A percentile compares a stretch with the other conserved stretches of the same genome.
Conservation (phyloP, 371 early-diverging fungal species). For the Conidiobolus incongruus region DNA sequence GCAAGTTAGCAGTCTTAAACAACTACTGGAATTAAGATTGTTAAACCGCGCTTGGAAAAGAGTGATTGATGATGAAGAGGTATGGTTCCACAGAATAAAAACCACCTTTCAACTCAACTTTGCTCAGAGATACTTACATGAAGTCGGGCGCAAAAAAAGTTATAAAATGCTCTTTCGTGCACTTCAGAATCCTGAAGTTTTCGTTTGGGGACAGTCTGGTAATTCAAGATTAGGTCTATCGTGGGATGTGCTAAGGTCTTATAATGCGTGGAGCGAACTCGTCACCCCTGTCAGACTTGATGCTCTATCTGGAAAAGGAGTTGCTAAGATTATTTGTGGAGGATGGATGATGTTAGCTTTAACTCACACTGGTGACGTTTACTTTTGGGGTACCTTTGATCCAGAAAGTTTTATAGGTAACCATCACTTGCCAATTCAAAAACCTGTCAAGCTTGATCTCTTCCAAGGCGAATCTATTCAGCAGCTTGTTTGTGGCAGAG, state of each 20-base stretch:
- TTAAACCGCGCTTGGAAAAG: too few relatives aligned
- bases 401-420: too few relatives aligned
- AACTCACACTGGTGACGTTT: background rate
- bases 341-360: slow-evolving; percentile 4
- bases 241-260: background rate
- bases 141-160: background rate
- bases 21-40: too few relatives aligned
- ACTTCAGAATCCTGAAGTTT: slow-evolving; percentile 1
- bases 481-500: background rate
- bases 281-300: background rate
- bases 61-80: too few relatives aligned
- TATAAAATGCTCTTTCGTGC: slow-evolving; percentile 1
- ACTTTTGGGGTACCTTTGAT: slow-evolving; percentile 4
- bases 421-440: too few relatives aligned
- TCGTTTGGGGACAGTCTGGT: slow-evolving; percentile 2
- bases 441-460: background rate
- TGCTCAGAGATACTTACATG: too few relatives aligned
- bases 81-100: too few relatives aligned
- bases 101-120: too few relatives aligned
- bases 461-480: slow-evolving; percentile 2
- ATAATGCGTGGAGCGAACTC: background rate
- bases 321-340: slow-evolving; percentile 2
- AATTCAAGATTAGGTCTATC: background rate
- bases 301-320: background rate
- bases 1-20: too few relatives aligned